Conservation (phyloP, 495 filamentous ascomycete species). For the Aspergillus panamensis region DNA sequence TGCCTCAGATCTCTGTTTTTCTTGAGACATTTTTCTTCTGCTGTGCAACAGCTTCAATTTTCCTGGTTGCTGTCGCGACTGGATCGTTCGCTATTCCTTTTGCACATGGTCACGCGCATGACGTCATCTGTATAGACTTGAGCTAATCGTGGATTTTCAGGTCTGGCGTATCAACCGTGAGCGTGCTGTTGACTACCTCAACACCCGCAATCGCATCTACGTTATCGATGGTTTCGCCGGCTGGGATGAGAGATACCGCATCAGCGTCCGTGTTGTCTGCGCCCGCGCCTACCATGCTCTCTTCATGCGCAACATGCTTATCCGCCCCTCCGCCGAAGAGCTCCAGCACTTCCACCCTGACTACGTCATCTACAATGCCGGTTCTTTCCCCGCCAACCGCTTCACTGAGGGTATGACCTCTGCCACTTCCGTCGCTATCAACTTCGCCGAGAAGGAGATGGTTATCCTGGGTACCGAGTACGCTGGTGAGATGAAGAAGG, state of each 20-base stretch:
- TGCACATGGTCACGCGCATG: slow-evolving; percentile 21
- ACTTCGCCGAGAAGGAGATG: slow-evolving; percentile 91
- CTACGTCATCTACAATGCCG: slow-evolving; percentile 99
- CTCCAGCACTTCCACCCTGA: slow-evolving; percentile 96
- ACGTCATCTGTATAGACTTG: slow-evolving; percentile 32
- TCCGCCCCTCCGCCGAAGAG: slow-evolving; percentile 84
- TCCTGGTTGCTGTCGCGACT: too few species aligned
- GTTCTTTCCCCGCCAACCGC: slow-evolving; percentile 96
- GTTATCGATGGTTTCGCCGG: slow-evolving; percentile 96
- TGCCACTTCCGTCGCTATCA: slow-evolving; percentile 79
- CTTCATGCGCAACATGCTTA: slow-evolving; percentile 99
- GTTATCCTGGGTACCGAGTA: slow-evolving; percentile 99
- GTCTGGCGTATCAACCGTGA: slow-evolving; percentile 99
- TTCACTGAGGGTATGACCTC: slow-evolving; percentile 99
- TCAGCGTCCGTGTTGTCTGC: slow-evolving; percentile 96
- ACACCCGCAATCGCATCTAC: slow-evolving; percentile 98
- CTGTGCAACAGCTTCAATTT: too few species aligned
- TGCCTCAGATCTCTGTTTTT: slow-evolving; percentile 22
- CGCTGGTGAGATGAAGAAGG: slow-evolving; percentile 99
- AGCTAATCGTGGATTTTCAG: slow-evolving; percentile 45
- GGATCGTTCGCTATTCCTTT: too few species aligned
- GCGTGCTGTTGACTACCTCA: slow-evolving; percentile 97
- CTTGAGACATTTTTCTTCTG: too few species aligned
- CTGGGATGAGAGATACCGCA: slow-evolving; percentile 98
- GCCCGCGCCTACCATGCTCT: slow-evolving; percentile 98